Evolutionary conservation across 192 early-diverging fungal genomes (phyloP), one percentile per base, ranked within the genome.

Genomic region (Umbelopsis isabellina): DNA sequence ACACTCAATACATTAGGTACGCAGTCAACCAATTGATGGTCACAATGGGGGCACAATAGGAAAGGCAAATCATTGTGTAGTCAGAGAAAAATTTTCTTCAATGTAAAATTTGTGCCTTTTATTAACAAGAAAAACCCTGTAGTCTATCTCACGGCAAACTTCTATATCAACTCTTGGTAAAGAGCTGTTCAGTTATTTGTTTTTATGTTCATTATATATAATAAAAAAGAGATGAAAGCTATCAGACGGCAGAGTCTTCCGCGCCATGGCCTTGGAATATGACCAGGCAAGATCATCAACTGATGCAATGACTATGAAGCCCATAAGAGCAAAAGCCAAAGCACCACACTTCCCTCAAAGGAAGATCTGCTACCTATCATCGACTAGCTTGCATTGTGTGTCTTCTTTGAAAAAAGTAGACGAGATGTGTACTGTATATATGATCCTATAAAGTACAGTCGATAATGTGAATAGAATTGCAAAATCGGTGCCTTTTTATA

Each of bases 381-480:
- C 55, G 21, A 35, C 55, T 61, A 61, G 55, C 55, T 61, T 61
- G 55, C 55, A 61, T 61, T 61, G 55, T 61, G 55, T 61, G 55
- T 61, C 55, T 61, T 61, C 55, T 61, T 61, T 61, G 25, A 25
- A 61, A 61, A 61, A 61, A 61, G 55, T 61, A 61, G 55, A 61
- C 55, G 21, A 61, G 55, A 27, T 61, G 55, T 61, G 55, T 61
- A 61, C 55, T 61, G 55, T 61, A 61, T 61, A 61, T 61, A 61
- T 61, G 55, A 61, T 61, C 55, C 55, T 61, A 61, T 61, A 61
- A 61, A 61, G 55, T 61, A 61, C 55, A 61, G 55, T 61, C 55
- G 55, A 61, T 61, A 61, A 61, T 16, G 6, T 61, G 12, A 11
- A 61, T 33, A 4, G 15, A n/a, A 61, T 18, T 25, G 30, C 55